phyloP scores from a whole-genome alignment of 371 early-diverging fungal species.

The Rhizomucor pusillus region DNA sequence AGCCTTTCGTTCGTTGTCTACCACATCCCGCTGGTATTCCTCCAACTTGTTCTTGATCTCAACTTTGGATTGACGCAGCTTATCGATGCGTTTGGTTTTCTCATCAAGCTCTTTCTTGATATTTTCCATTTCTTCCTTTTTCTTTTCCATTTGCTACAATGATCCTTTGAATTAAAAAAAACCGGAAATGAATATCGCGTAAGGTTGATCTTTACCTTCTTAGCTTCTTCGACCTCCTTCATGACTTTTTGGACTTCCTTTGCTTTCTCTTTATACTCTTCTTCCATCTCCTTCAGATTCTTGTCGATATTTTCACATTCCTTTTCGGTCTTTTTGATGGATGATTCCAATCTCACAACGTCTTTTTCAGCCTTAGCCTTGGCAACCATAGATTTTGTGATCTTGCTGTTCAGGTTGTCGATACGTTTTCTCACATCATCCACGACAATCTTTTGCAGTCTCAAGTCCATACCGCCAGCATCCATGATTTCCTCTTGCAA shows the following conservation, averaged over 20 bases:
- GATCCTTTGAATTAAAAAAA: background rate
- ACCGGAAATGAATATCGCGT: background rate
- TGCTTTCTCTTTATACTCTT: conserved; percentile 50
- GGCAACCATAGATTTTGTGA: conserved; percentile 69
- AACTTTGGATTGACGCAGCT: conserved; percentile 64
- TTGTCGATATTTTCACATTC: conserved; percentile 64
- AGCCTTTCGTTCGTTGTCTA: conserved; percentile 50
- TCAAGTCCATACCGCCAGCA: conserved; percentile 84
- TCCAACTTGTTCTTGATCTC: conserved; percentile 64
- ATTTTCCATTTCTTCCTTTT: conserved; percentile 63
- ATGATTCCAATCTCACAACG: conserved; percentile 59
- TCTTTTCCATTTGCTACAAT: conserved; percentile 63
- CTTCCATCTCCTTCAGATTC: conserved; percentile 57
- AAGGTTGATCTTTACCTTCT: conserved; percentile 35
- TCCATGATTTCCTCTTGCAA: conserved; percentile 89
- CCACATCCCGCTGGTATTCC: conserved; percentile 48
- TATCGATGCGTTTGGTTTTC: conserved; percentile 60
- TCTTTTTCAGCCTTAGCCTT: conserved; percentile 77
- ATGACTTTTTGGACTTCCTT: conserved; percentile 49
- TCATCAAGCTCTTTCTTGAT: conserved; percentile 68
- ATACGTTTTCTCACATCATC: conserved; percentile 82
- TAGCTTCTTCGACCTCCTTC: conserved; percentile 48
- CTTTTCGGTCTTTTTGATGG: conserved; percentile 63
- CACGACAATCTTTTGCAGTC: conserved; percentile 84
- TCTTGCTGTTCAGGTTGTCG: conserved; percentile 52